Conservation (phyloP, 768 basidiomycete genomes). For the Psilocybe cyanescens region DNA sequence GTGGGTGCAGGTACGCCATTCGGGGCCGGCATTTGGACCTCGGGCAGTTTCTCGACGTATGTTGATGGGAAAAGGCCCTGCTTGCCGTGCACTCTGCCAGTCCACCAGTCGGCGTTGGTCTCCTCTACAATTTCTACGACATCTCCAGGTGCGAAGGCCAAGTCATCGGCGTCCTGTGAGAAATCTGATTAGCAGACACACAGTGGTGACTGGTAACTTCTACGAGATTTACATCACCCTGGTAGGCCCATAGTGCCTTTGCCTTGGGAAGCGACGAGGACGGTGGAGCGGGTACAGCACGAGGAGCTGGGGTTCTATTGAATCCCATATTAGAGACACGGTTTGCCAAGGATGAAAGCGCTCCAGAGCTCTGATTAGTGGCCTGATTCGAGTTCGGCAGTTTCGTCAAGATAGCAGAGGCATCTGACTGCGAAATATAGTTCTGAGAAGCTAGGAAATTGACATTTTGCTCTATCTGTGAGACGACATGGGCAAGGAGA, state of each 20-base stretch:
- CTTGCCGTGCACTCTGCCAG: constrained; percentile 61
- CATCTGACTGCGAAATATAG: constrained; percentile 54
- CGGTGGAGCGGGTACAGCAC: constrained; percentile 16
- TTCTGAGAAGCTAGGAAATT: constrained; percentile 60
- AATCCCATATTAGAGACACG: constrained; percentile 21
- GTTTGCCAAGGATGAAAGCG: constrained; percentile 21
- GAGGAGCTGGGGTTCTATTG: constrained; percentile 11
- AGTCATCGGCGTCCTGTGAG: constrained; percentile 75
- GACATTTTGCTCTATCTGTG: constrained; percentile 59
- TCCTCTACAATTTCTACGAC: constrained; percentile 79
- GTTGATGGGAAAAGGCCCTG: constrained; percentile 81
- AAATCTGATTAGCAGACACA: constrained; percentile 4
- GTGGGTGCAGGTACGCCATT: constrained; percentile 24
- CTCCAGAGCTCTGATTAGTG: constrained; percentile 16
- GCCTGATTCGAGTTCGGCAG: constrained; percentile 38
- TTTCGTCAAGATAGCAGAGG: constrained; percentile 50
- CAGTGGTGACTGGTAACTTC: constrained; percentile 18
- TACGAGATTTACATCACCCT: constrained; percentile 54
- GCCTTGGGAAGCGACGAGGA: constrained; percentile 37
- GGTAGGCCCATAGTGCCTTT: constrained; percentile 69
- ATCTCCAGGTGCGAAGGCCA: constrained; percentile 78
- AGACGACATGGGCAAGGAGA: constrained; percentile 61
- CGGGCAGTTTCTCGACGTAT: constrained; percentile 64
- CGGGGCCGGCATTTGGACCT: constrained; percentile 22
- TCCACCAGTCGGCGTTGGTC: constrained; percentile 90